Evolutionary conservation across 306 rosid species (phyloP).

Genomic region (Lablab purpureus): DNA sequence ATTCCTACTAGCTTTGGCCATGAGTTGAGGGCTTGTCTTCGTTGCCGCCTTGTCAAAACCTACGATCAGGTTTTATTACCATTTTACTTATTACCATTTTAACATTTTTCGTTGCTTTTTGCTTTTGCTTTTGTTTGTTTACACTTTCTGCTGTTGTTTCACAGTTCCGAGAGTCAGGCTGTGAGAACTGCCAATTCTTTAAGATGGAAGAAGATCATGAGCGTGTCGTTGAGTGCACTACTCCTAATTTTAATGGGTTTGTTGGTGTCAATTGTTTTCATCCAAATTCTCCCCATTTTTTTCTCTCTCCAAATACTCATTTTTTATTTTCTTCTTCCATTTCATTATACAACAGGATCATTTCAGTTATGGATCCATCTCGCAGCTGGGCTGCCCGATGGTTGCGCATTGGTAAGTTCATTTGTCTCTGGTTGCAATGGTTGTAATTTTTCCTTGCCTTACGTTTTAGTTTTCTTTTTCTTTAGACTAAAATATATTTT

Average conservation of each 20-base stretch:
- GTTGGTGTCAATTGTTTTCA: background rate
- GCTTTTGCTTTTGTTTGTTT: background rate
- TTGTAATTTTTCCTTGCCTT: background rate
- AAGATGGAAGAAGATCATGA: constrained; percentile 93
- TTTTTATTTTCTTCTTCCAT: constrained; percentile 15
- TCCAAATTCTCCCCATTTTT: background rate
- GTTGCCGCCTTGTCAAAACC: constrained; percentile 98
- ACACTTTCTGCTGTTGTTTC: constrained; percentile 14
- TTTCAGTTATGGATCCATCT: constrained; percentile 91
- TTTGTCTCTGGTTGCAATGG: constrained; percentile 21
- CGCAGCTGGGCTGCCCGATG: constrained; percentile 97
- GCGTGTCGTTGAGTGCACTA: constrained; percentile 86
- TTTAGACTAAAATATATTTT: background rate
- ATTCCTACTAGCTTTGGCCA: constrained; percentile 95
- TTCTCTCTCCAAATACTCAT: constrained; percentile 1
- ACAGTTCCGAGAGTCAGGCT: constrained; percentile 90
- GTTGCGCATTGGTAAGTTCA: constrained; percentile 81
- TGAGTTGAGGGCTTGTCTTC: constrained; percentile 94
- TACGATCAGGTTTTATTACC: constrained; percentile 91
- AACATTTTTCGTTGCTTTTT: background rate
- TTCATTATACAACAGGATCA: constrained; percentile 59
- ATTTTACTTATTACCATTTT: background rate
- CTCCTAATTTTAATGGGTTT: constrained; percentile 96
- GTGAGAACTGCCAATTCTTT: constrained; percentile 95
- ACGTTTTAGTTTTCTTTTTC: constrained; percentile 12